These are phyloP conservation scores for Talaromyces verruculosus DNA, from an alignment of 2,329 filamentous ascomycete species.

Conservation along the genomic window DNA sequence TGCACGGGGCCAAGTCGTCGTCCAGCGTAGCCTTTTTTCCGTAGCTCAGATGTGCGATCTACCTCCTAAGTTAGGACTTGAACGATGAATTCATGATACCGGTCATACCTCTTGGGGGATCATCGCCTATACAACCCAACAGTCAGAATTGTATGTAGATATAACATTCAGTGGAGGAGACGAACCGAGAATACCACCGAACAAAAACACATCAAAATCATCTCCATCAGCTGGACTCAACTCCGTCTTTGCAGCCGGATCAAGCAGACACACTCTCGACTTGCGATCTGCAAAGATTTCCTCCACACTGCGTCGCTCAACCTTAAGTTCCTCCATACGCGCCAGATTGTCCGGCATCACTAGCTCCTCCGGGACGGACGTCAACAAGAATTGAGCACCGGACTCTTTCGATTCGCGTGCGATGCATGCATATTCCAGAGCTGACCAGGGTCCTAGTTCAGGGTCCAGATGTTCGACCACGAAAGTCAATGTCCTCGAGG, in stretches of 20 bases:
- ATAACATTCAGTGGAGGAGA: constrained; percentile 14
- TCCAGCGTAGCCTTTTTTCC: constrained; percentile 88
- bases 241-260: constrained; percentile 80
- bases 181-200: constrained; percentile 90
- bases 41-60: constrained; percentile 94
- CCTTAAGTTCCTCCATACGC: constrained; percentile 60
- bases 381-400: constrained; percentile 73
- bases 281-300: constrained; percentile 73
- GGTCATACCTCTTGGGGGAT: constrained; percentile 78
- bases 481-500: constrained; percentile 64
- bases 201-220: constrained; percentile 85
- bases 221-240: constrained; percentile 79
- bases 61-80: background rate
- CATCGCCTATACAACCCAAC: constrained; percentile 64
- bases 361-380: constrained; percentile 71
- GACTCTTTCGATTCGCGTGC: constrained; percentile 72
- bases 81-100: constrained; percentile 18
- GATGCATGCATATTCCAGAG: constrained; percentile 87
- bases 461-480: constrained; percentile 96
- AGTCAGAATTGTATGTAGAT: background rate
- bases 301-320: constrained; percentile 78
- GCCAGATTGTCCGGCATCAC: constrained; percentile 61
- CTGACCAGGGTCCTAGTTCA: constrained; percentile 90
- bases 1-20: constrained; percentile 86
- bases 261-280: constrained; percentile 79